Conservation (phyloP, 805 yeast species). For the Yarrowia keelungensis region DNA sequence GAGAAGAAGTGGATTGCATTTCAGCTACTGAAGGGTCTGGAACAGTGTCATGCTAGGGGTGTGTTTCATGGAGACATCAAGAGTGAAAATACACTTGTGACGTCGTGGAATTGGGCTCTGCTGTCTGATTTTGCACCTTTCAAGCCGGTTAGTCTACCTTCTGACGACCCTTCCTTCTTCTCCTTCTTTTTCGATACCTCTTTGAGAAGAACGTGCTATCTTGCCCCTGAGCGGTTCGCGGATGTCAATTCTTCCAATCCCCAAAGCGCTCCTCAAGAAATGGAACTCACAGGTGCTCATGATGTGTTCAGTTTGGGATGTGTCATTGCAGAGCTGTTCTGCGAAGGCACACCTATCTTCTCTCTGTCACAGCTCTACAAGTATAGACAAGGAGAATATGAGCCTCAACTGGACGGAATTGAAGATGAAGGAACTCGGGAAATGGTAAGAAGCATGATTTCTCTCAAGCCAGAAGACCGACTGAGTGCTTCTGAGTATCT, state of each 20-base stretch:
- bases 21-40: conserved; percentile 72
- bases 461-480: conserved; percentile 67
- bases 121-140: conserved; percentile 83
- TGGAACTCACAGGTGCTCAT: conserved; percentile 51
- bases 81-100: conserved; percentile 84
- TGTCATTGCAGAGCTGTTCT: conserved; percentile 84
- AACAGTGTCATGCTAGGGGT: conserved; percentile 65
- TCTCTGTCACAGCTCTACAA: conserved; percentile 86
- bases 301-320: conserved; percentile 71
- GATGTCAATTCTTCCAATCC: conserved; percentile 30
- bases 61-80: conserved; percentile 91
- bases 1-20: conserved; percentile 87
- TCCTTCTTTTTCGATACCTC: conserved; percentile 93
- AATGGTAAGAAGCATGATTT: conserved; percentile 68
- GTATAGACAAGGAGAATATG: conserved; percentile 71
- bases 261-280: conserved; percentile 44
- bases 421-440: conserved; percentile 59
- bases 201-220: conserved; percentile 81
- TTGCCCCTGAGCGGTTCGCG: conserved; percentile 91
- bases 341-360: conserved; percentile 87
- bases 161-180: conserved; percentile 90
- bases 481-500: conserved; percentile 62
- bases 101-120: conserved; percentile 87
- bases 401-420: conserved; percentile 67
- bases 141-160: conserved; percentile 87